Percentiles rank a stretch among this genome's conserved stretches.
These are phyloP conservation scores for Elongisporangium prolatum DNA, from an alignment of 352 stramenopile species.

Conservation along the genomic window DNA sequence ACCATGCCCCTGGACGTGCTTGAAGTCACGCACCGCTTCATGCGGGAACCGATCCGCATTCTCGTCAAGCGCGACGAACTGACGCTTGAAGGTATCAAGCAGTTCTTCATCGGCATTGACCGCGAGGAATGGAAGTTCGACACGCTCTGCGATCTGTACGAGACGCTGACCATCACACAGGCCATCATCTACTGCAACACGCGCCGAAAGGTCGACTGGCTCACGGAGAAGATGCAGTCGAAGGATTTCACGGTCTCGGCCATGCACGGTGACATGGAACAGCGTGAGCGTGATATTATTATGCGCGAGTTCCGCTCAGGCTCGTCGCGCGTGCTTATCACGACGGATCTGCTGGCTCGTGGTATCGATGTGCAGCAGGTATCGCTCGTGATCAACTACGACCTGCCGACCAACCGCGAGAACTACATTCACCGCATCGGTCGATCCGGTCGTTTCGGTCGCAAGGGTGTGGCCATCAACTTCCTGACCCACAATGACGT, in stretches of 20 bases:
- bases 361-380: conserved; percentile 99
- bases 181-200: conserved; percentile 99
- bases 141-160: conserved; percentile 99
- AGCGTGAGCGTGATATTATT: conserved; percentile 99
- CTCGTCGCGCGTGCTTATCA: conserved; percentile 99
- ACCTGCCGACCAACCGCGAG: conserved; percentile 99
- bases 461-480: conserved; percentile 99
- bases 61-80: conserved; percentile 99
- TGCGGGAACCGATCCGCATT: conserved; percentile 98
- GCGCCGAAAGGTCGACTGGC: conserved; percentile 98
- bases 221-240: conserved; percentile 99
- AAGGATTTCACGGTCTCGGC: conserved; percentile 99
- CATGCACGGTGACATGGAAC: conserved; percentile 99
- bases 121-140: conserved; percentile 99
- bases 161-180: conserved; percentile 99
- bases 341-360: conserved; percentile 98
- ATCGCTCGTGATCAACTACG: conserved; percentile 99
- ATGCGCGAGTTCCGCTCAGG: conserved; percentile 99
- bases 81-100: conserved; percentile 99
- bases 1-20: conserved; percentile 99
- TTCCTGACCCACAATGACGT: conserved; percentile 99
- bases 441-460: conserved; percentile 98
- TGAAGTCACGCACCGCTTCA: conserved; percentile 98
- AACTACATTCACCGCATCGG: conserved; percentile 99
- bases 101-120: conserved; percentile 99